A percentile compares a stretch with the other conserved stretches of the same genome.
These are phyloP conservation scores for Nakazawaea molendinolei DNA, from an alignment of 805 yeast genomes.

Conservation along the genomic window DNA sequence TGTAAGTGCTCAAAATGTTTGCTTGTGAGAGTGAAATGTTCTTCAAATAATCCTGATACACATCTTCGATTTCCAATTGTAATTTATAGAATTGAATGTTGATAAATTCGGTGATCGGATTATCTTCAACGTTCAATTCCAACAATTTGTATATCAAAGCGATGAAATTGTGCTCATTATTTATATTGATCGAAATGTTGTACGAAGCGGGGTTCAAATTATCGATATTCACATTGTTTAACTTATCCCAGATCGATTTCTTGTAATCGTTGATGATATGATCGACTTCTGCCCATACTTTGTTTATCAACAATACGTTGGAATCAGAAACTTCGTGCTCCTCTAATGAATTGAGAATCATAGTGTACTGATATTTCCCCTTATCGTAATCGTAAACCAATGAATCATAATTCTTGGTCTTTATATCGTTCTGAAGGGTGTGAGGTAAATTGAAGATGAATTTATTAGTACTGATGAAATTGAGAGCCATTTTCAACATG, in stretches of 20 bases:
- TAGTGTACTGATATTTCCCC: slow-evolving; percentile 27
- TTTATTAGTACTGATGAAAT: slow-evolving; percentile 45
- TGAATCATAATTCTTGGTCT: slow-evolving; percentile 47
- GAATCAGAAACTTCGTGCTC: slow-evolving; percentile 9
- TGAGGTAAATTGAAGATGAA: slow-evolving; percentile 54
- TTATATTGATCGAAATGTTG: slow-evolving; percentile 4
- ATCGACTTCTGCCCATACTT: slow-evolving; percentile 53
- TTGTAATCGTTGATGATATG: slow-evolving; percentile 48
- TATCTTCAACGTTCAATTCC: slow-evolving; percentile 57
- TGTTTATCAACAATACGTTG: slow-evolving; percentile 30
- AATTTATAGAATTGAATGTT: slow-evolving; percentile 39
- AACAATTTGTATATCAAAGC: slow-evolving; percentile 45
- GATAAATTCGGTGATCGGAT: slow-evolving; percentile 62
- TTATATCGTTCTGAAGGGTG: slow-evolving; percentile 33
- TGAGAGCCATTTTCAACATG: slow-evolving; percentile 41
- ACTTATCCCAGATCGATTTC: slow-evolving; percentile 42
- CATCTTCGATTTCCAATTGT: slow-evolving; percentile 30
- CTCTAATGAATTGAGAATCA: slow-evolving; percentile 6
- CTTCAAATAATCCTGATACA: slow-evolving; percentile 32
- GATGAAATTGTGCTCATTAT: slow-evolving; percentile 24
- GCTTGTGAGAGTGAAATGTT: slow-evolving; percentile 34
- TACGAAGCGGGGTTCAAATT: slow-evolving; percentile 14
- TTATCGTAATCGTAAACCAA: slow-evolving; percentile 50
- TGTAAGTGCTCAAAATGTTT: slow-evolving; percentile 18
- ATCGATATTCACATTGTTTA: slow-evolving; percentile 29